Base-by-base conservation (phyloP, 345 rosid species). In the Lepidium didymum region DNA sequence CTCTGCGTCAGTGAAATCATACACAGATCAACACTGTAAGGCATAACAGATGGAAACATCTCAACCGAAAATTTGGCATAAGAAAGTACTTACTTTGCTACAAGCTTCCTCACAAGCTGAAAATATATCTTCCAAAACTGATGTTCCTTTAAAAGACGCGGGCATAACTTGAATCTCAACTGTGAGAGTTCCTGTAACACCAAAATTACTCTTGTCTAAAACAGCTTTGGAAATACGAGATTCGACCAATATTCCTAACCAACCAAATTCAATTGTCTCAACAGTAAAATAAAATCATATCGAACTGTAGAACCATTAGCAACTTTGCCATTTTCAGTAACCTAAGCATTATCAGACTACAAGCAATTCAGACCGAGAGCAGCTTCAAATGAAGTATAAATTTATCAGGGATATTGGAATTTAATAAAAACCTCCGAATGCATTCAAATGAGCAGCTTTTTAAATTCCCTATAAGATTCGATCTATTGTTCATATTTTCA, bases 51-150 rank as follows among this genome's bases (percentile, higher is more conserved):
- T 27, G 25, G 18, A 37, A 29, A 37, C 53, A 73, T 72, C 53
- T 31, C 4, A 44, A 57, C 29, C 3, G 5, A 45, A 64, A 72
- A 18, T 42, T 29, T 44, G 47, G 38, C 10, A 44, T 34, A 27
- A 18, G 0, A 36, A 50, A 62, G 52, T 47, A 60, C 81, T 73
- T 82, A 93, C 97, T 82, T 87, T 37, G 88, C 75, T 12, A 93
- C 81, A 56, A 86, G 71, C 62, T 74, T 78, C 69, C 80, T 84
- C 75, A 87, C 96, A 74, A 90, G 90, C 62, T 69, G 59, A 70
- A 88, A 93, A 65, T 93, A 90, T 70, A 86, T 86, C 70, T 76
- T 85, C 97, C 98, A 93, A 78, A 93, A 93, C 41, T 82, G 83
- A 6, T 62, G 77, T 67, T 93, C 98, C 83, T 90, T 88, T 87